Evolutionary conservation across 257 asterid species (phyloP), one percentile per base, ranked within the genome.

Genomic region (Cynanchum wilfordii): DNA sequence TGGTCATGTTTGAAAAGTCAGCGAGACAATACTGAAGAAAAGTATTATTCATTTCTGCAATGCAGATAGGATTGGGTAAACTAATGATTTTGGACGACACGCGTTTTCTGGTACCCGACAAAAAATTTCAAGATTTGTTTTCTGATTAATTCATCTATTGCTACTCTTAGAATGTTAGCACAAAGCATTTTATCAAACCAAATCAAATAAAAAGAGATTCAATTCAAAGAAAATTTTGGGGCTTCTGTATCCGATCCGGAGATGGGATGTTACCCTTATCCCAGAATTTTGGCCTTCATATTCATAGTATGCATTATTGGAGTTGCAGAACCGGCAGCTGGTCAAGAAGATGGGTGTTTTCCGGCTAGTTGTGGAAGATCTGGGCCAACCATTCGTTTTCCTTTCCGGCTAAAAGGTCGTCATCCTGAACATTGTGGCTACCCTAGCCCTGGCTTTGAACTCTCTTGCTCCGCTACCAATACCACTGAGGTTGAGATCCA

Each of bases 321-420:
- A 29, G 68, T 67, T 7, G 56, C 82, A 51, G 72, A 65, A 58
- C 67, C 52, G 51, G 85, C 82, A 58, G 54, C 75, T 55, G 86
- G 77, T n/a, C 90, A 88, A 81, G 85, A 88, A 81, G 85, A 84
- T 52, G 83, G 83, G 38, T 91, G 97, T 70, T 72, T n/a, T 66
- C 87, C 88, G 65, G 70, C 88, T 27, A 89, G 81, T 68, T 91
- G 97, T 79, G 60, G 73, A 60, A 62, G 45, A 8, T 69, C 78
- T 0, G 92, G 89, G 75, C 96, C 91, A 9, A 68, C 62, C 1
- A 74, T 91, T 76, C 87, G 92, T 65, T 91, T 86, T 80, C 97
- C 96, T 12, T 89, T 89, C 85, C 75, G 80, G 56, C 73, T 87
- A 3, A 79, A 55, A 9, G 88, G 78, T 81, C 86, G 73, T 19